phyloP scores from a whole-genome alignment of 495 filamentous ascomycete species.

The Penicillium samsonianum region DNA sequence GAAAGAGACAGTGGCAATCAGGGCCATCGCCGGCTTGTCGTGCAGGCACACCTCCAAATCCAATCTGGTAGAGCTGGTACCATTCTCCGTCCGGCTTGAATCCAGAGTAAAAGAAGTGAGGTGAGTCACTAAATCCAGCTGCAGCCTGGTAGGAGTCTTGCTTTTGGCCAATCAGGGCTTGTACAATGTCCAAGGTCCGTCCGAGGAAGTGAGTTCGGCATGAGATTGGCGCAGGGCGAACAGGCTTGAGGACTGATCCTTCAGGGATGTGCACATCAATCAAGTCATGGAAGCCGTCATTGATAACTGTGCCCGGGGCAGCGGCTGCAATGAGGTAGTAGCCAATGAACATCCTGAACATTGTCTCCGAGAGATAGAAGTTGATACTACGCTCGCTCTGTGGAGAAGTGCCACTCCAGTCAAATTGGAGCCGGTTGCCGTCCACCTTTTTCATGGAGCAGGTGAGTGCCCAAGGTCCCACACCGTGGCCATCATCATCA shows the following conservation, averaged over 20 bases:
- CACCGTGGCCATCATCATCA: conserved; percentile 53
- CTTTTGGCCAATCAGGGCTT: conserved; percentile 51
- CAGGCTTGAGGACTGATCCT: conserved; percentile 48
- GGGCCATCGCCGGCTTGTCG: conserved; percentile 50
- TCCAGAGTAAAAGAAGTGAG: conserved; percentile 54
- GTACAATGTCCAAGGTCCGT: conserved; percentile 49
- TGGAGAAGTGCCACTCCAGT: conserved; percentile 50
- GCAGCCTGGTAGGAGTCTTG: conserved; percentile 49
- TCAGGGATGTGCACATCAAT: conserved; percentile 49
- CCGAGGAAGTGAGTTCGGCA: conserved; percentile 53
- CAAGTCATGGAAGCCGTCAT: conserved; percentile 53
- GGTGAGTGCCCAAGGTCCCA: conserved; percentile 50
- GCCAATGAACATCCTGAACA: conserved; percentile 56
- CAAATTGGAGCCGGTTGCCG: conserved; percentile 41
- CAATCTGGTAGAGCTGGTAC: conserved; percentile 55
- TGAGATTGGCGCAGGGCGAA: conserved; percentile 50
- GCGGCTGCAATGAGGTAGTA: conserved; percentile 52
- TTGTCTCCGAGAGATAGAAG: conserved; percentile 51
- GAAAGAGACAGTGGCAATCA: conserved; percentile 55
- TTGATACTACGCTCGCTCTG: conserved; percentile 53
- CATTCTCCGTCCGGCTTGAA: conserved; percentile 52
- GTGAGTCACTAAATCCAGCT: conserved; percentile 52
- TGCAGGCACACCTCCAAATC: conserved; percentile 53
- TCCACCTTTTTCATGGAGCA: conserved; percentile 48
- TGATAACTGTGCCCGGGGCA: conserved; percentile 46